These are phyloP conservation scores for Coelastrella sp. DNA, from an alignment of 139 green algal species.

Conservation along the genomic window DNA sequence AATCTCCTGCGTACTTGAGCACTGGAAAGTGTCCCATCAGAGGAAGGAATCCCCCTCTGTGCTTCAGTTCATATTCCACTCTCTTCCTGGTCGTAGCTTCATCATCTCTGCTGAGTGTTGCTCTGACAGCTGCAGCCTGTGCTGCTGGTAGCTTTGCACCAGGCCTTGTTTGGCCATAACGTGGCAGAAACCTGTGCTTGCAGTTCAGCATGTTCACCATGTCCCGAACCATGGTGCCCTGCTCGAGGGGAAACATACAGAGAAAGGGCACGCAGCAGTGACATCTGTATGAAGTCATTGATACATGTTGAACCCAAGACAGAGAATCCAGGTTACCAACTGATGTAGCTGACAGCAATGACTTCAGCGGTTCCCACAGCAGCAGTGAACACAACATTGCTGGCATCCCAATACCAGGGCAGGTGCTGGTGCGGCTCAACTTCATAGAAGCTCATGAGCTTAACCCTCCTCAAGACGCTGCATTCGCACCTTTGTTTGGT, in stretches of 20 bases:
- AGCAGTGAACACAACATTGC: no score
- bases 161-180: slow-evolving; percentile 49
- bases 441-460: no score
- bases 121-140: slow-evolving; percentile 1
- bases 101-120: slow-evolving; percentile 46
- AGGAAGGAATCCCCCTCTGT: slow-evolving; percentile 57
- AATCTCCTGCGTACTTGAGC: background rate
- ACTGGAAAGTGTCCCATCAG: slow-evolving; percentile 61
- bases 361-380: no score
- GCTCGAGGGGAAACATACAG: background rate
- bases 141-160: slow-evolving; percentile 10
- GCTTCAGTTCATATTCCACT: slow-evolving; percentile 52
- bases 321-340: no score
- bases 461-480: no score
- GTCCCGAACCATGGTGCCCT: slow-evolving; percentile 60
- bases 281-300: background rate
- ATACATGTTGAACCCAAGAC: no score
- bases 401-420: no score
- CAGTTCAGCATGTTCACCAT: slow-evolving; percentile 57
- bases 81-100: slow-evolving; percentile 20
- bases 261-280: background rate
- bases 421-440: no score
- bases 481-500: slow-evolving; percentile 56
- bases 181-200: slow-evolving; percentile 51
- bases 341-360: no score